Evolutionary conservation across 257 asterid species (phyloP).

Genomic region (Cynanchum wilfordii): DNA sequence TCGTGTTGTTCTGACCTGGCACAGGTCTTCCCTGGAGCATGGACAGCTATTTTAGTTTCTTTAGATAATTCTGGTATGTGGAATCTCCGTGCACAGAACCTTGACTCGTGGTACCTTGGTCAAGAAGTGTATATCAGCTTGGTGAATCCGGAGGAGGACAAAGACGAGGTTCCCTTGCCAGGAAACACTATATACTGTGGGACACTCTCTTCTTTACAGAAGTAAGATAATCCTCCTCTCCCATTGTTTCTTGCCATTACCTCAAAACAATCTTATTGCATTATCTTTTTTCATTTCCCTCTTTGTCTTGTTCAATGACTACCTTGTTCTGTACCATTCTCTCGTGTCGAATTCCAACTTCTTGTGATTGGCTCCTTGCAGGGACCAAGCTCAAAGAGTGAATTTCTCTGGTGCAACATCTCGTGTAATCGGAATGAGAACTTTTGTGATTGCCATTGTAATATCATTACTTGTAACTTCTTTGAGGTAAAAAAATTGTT

Average conservation of each 20-base stretch:
- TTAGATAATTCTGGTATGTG: conserved; percentile 86
- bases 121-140: conserved; percentile 77
- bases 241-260: background rate
- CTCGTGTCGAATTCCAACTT: background rate
- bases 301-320: background rate
- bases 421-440: conserved; percentile 14
- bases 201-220: conserved; percentile 62
- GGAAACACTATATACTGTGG: conserved; percentile 79
- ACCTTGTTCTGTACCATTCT: background rate
- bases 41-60: conserved; percentile 82
- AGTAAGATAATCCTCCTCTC: conserved; percentile 38
- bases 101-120: conserved; percentile 92
- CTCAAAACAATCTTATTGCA: background rate
- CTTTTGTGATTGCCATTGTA: conserved; percentile 27
- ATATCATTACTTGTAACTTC: conserved; percentile 22
- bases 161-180: conserved; percentile 61
- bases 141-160: conserved; percentile 68
- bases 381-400: conserved; percentile 65
- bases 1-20: background rate
- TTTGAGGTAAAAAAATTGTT: conserved; percentile 4
- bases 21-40: conserved; percentile 93
- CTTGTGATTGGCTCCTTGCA: conserved; percentile 24
- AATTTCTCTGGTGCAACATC: conserved; percentile 59
- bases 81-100: conserved; percentile 91
- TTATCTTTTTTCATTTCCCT: background rate